Evolutionary conservation across 1,284 basidiomycete species (phyloP).

Genomic region (Heterobasidion occidentale): DNA sequence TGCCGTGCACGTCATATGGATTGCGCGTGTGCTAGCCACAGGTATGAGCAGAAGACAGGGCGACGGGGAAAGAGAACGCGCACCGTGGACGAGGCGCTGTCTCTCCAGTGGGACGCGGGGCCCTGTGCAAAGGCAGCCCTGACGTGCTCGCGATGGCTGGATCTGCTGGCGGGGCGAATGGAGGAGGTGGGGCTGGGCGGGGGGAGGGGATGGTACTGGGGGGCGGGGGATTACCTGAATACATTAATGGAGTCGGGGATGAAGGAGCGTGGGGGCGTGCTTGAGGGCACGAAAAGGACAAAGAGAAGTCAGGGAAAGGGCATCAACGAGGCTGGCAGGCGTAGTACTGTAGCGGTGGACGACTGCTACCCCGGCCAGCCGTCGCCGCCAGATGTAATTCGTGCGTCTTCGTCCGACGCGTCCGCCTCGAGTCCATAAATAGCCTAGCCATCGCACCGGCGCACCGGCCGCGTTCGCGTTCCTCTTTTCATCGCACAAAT

Average conservation of each 20-base stretch:
- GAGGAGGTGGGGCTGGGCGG: neutral
- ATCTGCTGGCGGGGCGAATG: neutral
- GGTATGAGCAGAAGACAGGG: neutral
- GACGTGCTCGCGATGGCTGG: neutral
- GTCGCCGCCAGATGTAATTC: no score
- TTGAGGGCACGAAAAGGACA: no score
- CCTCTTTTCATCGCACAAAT: no score
- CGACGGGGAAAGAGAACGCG: neutral
- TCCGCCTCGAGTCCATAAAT: no score
- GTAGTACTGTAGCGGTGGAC: no score
- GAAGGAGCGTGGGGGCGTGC: neutral
- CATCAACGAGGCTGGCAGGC: no score
- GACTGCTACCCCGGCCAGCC: no score
- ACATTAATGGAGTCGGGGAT: neutral
- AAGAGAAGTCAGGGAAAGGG: no score
- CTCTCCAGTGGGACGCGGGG: neutral
- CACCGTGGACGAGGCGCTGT: neutral
- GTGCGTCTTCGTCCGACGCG: no score
- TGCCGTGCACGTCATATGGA: conserved; percentile 15
- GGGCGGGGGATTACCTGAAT: no score
- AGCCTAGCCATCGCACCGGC: no score
- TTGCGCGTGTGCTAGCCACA: conserved; percentile 32
- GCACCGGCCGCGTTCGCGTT: no score
- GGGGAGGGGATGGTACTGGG: neutral
- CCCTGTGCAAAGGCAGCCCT: neutral